Percentiles rank a stretch among this genome's conserved stretches.
Conservation (phyloP, 495 filamentous ascomycete species). For the Xanthoparmelia taractica region DNA sequence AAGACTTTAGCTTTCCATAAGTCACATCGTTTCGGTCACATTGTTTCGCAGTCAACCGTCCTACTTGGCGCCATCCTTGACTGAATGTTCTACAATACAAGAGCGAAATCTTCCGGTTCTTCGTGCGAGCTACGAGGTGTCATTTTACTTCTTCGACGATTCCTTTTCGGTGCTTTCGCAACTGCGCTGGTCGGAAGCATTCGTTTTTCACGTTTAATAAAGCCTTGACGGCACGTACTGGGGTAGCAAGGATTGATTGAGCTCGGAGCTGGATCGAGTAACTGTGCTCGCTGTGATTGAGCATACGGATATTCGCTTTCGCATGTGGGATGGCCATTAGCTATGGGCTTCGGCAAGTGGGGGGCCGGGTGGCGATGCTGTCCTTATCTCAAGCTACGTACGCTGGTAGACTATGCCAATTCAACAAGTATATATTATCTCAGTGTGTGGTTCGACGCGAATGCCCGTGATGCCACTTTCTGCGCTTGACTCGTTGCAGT, state of each 20-base stretch:
- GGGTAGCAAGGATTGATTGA: neutral
- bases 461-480: neutral
- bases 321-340: neutral
- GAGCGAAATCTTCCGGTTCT: neutral
- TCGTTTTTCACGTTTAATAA: neutral
- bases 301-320: neutral
- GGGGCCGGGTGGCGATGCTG: neutral
- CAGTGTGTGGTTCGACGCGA: neutral
- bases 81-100: neutral
- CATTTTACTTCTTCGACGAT: neutral
- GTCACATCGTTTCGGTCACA: neutral
- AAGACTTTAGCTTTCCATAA: conserved; percentile 7
- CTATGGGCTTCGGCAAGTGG: neutral
- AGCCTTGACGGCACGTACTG: neutral
- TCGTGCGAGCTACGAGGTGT: neutral
- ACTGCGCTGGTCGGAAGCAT: neutral
- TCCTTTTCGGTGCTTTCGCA: neutral
- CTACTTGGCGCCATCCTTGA: neutral
- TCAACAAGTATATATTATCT: neutral
- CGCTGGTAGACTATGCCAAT: neutral
- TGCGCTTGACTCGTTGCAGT: neutral
- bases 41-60: neutral
- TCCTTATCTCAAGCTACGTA: neutral
- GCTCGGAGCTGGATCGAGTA: neutral
- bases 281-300: neutral